These are phyloP conservation scores for Pelargonium cotyledonis DNA, from an alignment of 441 rosid species.

Conservation along the genomic window DNA sequence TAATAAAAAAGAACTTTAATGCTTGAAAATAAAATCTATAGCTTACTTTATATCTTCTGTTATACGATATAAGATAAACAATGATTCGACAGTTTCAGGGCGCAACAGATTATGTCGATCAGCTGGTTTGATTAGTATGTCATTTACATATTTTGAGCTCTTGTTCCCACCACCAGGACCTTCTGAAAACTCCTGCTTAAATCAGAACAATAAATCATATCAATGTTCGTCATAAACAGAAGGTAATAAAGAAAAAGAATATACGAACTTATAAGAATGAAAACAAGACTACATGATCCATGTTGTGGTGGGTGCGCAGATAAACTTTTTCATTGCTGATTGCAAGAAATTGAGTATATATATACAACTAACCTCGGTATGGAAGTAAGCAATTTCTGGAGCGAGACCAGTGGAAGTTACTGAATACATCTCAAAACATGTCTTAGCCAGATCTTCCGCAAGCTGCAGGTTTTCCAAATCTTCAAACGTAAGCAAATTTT, in stretches of 20 bases:
- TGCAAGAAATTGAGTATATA: conserved; percentile 8
- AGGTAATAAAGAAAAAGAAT: conserved; percentile 4
- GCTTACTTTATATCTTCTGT: conserved; percentile 78
- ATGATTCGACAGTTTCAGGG: conserved; percentile 93
- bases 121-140: conserved; percentile 76
- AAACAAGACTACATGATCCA: background rate
- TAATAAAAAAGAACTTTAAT: background rate
- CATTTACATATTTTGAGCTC: conserved; percentile 63
- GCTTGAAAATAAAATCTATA: conserved; percentile 12
- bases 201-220: conserved; percentile 23
- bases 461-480: conserved; percentile 90
- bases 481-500: conserved; percentile 73
- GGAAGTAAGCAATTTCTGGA: conserved; percentile 96
- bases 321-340: conserved; percentile 1
- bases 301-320: conserved; percentile 4
- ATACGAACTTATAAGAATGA: conserved; percentile 8
- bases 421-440: conserved; percentile 93
- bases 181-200: conserved; percentile 57
- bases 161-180: conserved; percentile 91
- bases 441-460: conserved; percentile 84
- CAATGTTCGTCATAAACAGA: conserved; percentile 14
- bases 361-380: conserved; percentile 56
- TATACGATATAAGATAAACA: conserved; percentile 73
- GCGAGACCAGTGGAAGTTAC: conserved; percentile 95
- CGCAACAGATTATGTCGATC: conserved; percentile 93